Evolutionary conservation across 2,329 filamentous ascomycete species (phyloP).

Genomic region (Penicillium sp.): DNA sequence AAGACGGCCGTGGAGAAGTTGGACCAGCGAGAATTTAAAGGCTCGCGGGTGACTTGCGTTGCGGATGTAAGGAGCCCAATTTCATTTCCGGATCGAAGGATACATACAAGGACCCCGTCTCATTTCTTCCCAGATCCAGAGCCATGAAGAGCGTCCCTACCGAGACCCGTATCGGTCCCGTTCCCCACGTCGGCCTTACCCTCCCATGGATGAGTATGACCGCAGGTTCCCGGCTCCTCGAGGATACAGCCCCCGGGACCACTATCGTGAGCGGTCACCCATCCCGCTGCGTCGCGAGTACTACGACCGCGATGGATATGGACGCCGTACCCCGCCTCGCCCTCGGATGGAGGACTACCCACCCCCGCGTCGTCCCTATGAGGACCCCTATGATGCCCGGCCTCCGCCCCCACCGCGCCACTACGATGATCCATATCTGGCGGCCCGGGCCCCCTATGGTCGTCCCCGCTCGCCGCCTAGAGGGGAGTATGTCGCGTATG

Average conservation of each 20-base stretch:
- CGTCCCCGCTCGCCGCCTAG: constrained; percentile 50
- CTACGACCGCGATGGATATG: constrained; percentile 77
- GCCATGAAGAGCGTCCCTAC: constrained; percentile 67
- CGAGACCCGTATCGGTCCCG: constrained; percentile 78
- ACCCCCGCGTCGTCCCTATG: constrained; percentile 60
- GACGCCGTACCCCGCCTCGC: constrained; percentile 79
- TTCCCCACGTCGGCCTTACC: constrained; percentile 71
- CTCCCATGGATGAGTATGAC: constrained; percentile 78
- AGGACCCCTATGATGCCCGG: constrained; percentile 63
- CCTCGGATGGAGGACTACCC: constrained; percentile 79
- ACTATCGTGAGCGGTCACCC: constrained; percentile 84
- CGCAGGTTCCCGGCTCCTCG: constrained; percentile 78
- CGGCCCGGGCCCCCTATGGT: constrained; percentile 55
- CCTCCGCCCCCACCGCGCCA: constrained; percentile 57
- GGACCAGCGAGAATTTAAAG: constrained; percentile 91
- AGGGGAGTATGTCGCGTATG: constrained; percentile 47
- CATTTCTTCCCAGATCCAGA: constrained; percentile 64
- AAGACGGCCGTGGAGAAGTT: constrained; percentile 93
- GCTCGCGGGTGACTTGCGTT: constrained; percentile 79
- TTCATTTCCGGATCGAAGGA: constrained; percentile 20
- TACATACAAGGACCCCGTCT: constrained; percentile 31
- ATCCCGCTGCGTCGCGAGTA: constrained; percentile 76
- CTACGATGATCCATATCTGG: constrained; percentile 65
- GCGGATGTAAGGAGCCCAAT: constrained; percentile 71
- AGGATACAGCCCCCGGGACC: constrained; percentile 81